A percentile compares a stretch with the other conserved stretches of the same genome.
Evolutionary conservation across 2,329 filamentous ascomycete genomes (phyloP).

Genomic region (Fusarium coffeatum): DNA sequence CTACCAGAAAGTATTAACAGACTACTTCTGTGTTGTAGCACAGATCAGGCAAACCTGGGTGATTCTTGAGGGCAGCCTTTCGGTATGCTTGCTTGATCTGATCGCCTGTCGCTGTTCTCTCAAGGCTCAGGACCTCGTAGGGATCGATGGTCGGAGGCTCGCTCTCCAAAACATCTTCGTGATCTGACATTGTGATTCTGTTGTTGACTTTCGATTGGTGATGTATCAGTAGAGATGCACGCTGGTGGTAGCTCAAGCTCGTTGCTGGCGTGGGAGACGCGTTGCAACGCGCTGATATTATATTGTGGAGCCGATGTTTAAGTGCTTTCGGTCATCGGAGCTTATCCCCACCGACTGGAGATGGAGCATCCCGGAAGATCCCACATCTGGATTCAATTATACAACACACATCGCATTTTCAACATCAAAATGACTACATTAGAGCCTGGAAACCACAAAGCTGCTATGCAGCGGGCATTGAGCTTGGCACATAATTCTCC

Average conservation of each 20-base stretch:
- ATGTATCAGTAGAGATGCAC: conserved; percentile 1
- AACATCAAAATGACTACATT: conserved; percentile 40
- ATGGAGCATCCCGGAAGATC: conserved; percentile 3
- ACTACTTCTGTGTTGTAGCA: not conserved
- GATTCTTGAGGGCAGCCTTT: conserved; percentile 87
- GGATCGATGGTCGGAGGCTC: conserved; percentile 76
- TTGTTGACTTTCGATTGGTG: conserved; percentile 23
- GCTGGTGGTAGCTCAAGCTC: not conserved
- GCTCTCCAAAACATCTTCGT: conserved; percentile 65
- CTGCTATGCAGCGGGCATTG: conserved; percentile 76
- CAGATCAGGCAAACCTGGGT: conserved; percentile 72
- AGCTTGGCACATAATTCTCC: conserved; percentile 81
- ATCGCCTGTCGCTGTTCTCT: conserved; percentile 76
- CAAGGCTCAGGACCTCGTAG: conserved; percentile 81
- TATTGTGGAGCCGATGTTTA: conserved; percentile 38
- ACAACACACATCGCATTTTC: not conserved
- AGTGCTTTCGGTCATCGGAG: conserved; percentile 43
- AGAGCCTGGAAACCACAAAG: conserved; percentile 56
- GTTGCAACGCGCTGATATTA: conserved; percentile 36
- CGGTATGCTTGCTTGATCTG: conserved; percentile 93
- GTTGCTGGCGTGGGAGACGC: conserved; percentile 29
- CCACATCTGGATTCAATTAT: not conserved
- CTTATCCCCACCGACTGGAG: conserved; percentile 29
- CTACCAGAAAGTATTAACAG: conserved; percentile 56
- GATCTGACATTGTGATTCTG: conserved; percentile 56